Conservation (phyloP, 257 asterid genomes). For the Echium plantagineum region DNA sequence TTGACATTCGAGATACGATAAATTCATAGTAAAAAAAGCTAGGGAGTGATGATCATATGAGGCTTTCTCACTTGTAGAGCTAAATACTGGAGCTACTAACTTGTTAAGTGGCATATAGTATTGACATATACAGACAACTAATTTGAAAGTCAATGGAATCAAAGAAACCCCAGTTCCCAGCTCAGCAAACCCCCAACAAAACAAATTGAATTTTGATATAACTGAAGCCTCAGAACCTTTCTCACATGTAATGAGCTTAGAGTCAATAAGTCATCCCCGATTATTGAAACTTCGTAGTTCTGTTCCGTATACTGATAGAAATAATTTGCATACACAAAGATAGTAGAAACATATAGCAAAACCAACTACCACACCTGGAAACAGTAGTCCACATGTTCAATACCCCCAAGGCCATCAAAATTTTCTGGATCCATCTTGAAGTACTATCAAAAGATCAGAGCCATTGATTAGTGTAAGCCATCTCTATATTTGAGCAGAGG, state of each 20-base stretch:
- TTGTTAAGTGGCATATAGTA: too few relatives aligned
- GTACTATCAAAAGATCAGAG: conserved; percentile 37
- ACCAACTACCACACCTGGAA: conserved; percentile 51
- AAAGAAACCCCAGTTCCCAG: too few relatives aligned
- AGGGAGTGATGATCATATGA: too few relatives aligned
- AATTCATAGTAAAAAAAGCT: too few relatives aligned
- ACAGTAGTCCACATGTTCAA: conserved; percentile 76
- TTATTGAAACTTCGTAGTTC: background rate
- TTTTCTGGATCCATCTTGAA: conserved; percentile 86
- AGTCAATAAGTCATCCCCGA: background rate
- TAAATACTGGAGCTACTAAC: too few relatives aligned
- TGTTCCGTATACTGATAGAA: background rate
- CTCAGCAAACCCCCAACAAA: too few relatives aligned
- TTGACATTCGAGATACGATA: too few relatives aligned
- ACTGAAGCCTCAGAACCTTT: background rate
- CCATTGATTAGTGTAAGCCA: conserved; percentile 7
- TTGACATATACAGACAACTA: too few relatives aligned
- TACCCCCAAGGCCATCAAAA: conserved; percentile 63
- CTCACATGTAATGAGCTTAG: background rate
- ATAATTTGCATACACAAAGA: background rate
- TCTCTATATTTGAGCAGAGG: background rate
- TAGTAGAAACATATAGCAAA: conserved; percentile 3
- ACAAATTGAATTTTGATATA: too few relatives aligned
- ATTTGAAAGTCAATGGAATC: too few relatives aligned
- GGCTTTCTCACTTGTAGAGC: too few relatives aligned